Evolutionary conservation across 2,329 filamentous ascomycete genomes (phyloP).

Genomic region (Colletotrichum cuscutae): DNA sequence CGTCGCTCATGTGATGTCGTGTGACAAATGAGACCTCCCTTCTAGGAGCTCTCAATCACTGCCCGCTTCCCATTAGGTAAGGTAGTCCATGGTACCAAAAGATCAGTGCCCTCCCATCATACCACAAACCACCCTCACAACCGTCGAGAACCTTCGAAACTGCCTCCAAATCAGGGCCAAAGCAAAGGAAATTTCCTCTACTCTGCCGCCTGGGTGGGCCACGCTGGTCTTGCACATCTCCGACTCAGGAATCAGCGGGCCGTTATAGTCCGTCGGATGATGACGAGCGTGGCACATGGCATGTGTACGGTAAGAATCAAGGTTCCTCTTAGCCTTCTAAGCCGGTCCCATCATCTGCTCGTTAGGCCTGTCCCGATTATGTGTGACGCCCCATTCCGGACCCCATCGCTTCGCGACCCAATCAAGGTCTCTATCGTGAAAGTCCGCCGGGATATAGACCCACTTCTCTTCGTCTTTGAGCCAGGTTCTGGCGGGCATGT

Average conservation of each 20-base stretch:
- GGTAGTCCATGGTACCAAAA: background rate
- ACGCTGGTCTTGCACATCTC: background rate
- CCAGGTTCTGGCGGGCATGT: constrained; percentile 67
- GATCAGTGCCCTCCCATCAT: background rate
- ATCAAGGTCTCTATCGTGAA: constrained; percentile 51
- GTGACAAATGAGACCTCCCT: background rate
- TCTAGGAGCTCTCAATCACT: background rate
- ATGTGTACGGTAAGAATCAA: too few relatives aligned
- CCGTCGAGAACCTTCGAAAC: background rate
- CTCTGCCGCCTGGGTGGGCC: background rate
- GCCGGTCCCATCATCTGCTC: background rate
- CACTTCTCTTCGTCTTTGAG: constrained; percentile 54
- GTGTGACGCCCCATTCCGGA: background rate
- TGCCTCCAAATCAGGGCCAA: background rate
- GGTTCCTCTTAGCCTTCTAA: background rate
- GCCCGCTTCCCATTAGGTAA: too few relatives aligned
- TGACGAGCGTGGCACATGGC: too few relatives aligned
- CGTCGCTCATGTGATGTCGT: background rate
- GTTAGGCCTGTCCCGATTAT: too few relatives aligned
- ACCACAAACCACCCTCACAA: background rate
- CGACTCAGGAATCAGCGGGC: background rate
- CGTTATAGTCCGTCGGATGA: too few relatives aligned
- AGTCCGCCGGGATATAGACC: constrained; percentile 56
- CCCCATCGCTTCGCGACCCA: constrained; percentile 20
- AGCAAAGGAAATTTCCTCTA: background rate